Conservation (phyloP, 805 yeast genomes). For the Hanseniaspora meyeri region DNA sequence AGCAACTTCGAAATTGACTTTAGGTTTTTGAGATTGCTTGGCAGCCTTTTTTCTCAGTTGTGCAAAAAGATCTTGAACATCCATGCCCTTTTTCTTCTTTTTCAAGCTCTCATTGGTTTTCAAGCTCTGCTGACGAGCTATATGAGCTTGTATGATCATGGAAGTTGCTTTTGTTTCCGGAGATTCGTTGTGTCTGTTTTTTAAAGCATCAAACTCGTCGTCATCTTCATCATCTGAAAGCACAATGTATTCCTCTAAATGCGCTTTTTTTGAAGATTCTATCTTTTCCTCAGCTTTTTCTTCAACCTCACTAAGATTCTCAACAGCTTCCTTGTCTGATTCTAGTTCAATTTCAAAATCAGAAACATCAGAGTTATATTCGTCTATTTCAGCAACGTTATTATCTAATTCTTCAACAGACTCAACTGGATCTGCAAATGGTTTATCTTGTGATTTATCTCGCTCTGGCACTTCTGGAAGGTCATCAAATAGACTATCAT, state of each 20-base stretch:
- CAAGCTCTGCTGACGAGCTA: not conserved
- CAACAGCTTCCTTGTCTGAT: not conserved
- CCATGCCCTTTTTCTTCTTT: not conserved
- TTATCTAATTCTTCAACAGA: no score
- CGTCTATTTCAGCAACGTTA: not conserved
- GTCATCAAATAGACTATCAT: not conserved
- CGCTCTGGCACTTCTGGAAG: not conserved
- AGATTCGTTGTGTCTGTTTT: not conserved
- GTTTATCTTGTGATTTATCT: not conserved
- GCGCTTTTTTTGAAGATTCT: not conserved
- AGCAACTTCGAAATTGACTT: not conserved
- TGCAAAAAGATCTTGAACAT: not conserved
- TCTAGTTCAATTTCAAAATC: slow-evolving; percentile 9
- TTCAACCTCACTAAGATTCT: not conserved
- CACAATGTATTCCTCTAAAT: not conserved
- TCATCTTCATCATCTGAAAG: slow-evolving; percentile 5
- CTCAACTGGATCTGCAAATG: not conserved
- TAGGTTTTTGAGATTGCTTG: not conserved
- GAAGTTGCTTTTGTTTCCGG: slow-evolving; percentile 4
- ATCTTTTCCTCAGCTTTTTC: not conserved
- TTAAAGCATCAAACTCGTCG: not conserved
- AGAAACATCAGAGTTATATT: slow-evolving; percentile 7
- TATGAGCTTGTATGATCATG: not conserved
- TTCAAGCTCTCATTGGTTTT: not conserved
- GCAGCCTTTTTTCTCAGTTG: slow-evolving; percentile 3